phyloP scores from a whole-genome alignment of 768 basidiomycete genomes.

The Termitomyces sp. region DNA sequence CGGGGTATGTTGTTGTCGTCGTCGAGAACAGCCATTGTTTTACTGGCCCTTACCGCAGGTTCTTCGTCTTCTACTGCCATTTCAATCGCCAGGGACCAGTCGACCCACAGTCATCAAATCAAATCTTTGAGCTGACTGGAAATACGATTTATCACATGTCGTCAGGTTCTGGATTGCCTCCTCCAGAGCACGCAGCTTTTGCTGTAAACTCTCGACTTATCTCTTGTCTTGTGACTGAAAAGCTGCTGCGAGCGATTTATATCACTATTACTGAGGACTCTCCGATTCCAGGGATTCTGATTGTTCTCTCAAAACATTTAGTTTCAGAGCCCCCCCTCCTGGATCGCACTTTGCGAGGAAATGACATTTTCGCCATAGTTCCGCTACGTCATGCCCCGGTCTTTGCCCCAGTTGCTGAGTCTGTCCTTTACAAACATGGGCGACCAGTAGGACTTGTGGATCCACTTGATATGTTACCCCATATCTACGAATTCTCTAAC shows the following conservation, averaged over 20 bases:
- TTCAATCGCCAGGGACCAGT: not conserved
- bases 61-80: not conserved
- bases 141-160: constrained; percentile 22
- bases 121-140: not conserved
- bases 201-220: constrained; percentile 44
- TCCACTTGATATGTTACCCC: constrained; percentile 53
- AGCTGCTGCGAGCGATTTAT: constrained; percentile 39
- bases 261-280: constrained; percentile 22
- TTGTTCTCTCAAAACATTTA: constrained; percentile 33
- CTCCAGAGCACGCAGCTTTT: constrained; percentile 34
- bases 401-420: constrained; percentile 18
- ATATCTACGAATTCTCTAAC: constrained; percentile 31
- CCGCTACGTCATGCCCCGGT: constrained; percentile 44
- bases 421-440: constrained; percentile 28
- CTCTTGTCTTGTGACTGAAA: constrained; percentile 45
- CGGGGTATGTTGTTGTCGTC: not conserved
- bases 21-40: not conserved
- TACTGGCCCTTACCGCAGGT: not conserved
- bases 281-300: constrained; percentile 28
- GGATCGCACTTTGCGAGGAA: constrained; percentile 26
- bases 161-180: constrained; percentile 29
- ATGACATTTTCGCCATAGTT: constrained; percentile 43
- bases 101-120: not conserved
- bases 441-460: constrained; percentile 43
- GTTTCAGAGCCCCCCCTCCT: constrained; percentile 27